Evolutionary conservation across 257 asterid genomes (phyloP).

Genomic region (Sherardia arvensis): DNA sequence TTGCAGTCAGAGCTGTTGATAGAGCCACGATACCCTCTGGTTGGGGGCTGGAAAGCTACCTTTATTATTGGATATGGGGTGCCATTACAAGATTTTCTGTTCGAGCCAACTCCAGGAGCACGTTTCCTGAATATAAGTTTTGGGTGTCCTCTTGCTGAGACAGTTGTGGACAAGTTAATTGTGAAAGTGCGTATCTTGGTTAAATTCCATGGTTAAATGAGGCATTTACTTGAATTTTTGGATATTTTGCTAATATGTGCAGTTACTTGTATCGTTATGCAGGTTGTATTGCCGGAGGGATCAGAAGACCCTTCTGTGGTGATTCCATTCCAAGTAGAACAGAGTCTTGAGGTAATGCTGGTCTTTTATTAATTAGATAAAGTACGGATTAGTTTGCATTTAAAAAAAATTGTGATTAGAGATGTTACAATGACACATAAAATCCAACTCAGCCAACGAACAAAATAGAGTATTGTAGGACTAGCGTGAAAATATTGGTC

Average conservation of each 20-base stretch:
- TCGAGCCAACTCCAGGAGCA: conserved; percentile 62
- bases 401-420: background rate
- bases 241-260: conserved; percentile 3
- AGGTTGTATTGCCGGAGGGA: conserved; percentile 99
- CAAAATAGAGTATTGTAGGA: background rate
- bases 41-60: conserved; percentile 99
- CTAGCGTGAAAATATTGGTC: background rate
- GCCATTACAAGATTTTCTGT: conserved; percentile 86
- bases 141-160: conserved; percentile 81
- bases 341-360: conserved; percentile 59
- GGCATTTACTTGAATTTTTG: conserved; percentile 15
- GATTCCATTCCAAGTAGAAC: conserved; percentile 61
- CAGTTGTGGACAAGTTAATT: conserved; percentile 80
- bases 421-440: background rate
- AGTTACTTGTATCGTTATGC: conserved; percentile 22
- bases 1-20: conserved; percentile 86
- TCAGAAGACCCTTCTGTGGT: conserved; percentile 64
- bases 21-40: conserved; percentile 93
- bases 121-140: conserved; percentile 89
- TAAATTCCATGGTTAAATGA: background rate
- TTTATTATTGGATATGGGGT: conserved; percentile 84
- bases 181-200: conserved; percentile 47
- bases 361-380: conserved; percentile 1
- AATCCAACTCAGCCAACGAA: background rate
- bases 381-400: background rate